Evolutionary conservation across 495 filamentous ascomycete genomes (phyloP), one percentile per base, ranked within the genome.

Genomic region (Neurospora sublineolata): DNA sequence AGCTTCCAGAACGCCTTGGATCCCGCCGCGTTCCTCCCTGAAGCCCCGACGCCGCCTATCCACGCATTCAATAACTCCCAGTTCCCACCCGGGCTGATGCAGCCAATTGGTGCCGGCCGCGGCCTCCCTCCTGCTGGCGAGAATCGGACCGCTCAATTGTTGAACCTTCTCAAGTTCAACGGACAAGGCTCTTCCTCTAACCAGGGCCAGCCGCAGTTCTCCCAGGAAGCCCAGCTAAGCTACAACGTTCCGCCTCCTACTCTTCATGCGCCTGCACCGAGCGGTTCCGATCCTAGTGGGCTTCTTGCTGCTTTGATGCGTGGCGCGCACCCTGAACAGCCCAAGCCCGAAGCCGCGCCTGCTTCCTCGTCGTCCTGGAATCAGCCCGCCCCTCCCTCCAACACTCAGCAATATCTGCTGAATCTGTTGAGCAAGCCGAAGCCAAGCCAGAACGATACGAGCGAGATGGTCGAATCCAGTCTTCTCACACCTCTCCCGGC

Each of bases 111-210:
- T 68, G 79, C 78, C 20, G 82, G 80, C 75, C 81, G 82, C 37
- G 69, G 73, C 11, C 27, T 60, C 7, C 23, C 52, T 60, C 52
- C 52, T 60, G 75, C 73, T 64, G 77, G 82, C 72, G 81, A 87
- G 69, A 85, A 92, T 38, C 77, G 88, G 84, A 82, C 89, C 85
- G 69, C 88, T 81, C 93, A 90, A 77, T 82, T 99, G 74, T 85
- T 99, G 77, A 95, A 91, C 76, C 86, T 99, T 46, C 86, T 99
- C 68, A 93, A 93, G 82, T 97, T 94, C 82, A 93, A 87, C 75
- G 87, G 92, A 68, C 84, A 87, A 27, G 75, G 83, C 27, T 30
- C 69, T 39, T 69, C 52, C 39, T 41, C 58, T 4, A 23, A 14
- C 3, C 73, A 73, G 68, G 75, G 75, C 67, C 73, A 69, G 39